Base-by-base conservation (phyloP, 148 eudicot species). In the Bassia scoparia region DNA sequence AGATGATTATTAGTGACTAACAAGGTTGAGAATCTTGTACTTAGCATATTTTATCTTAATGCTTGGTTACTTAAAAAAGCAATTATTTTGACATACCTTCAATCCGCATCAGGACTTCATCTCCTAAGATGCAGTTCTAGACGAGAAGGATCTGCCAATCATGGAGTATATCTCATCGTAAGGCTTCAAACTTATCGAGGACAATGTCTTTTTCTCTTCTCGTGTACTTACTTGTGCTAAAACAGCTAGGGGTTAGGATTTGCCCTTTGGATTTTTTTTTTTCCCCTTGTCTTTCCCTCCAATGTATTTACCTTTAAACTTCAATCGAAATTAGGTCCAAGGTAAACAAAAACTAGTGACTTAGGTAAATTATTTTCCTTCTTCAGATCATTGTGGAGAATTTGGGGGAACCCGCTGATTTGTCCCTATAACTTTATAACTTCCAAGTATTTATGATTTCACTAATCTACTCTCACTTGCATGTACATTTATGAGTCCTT, bases 1-100 rank as follows among this genome's bases (percentile, higher is more conserved):
- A 80, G 97, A 94, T 87, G 96, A 91, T n/a, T 76, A 94, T 94
- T 80, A 94, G 96, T 50, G 98, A 91, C 82, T 91, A n/a, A 88
- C 83, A 94, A 89, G 96, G 97, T 94, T 72, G 76, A 83, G 74
- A 67, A 38, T 61, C 7, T 53, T 38, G 33, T 26, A 68, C 24
- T 23, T 60, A 12, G 27, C 48, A 24, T 33, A 13, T 60, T 46
- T 15, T 38, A 5, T 9, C 29, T 59, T 49, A 23, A 56, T 38
- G 43, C 49, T 59, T 31, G 70, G 63, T 44, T 72, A 35, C 5
- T 63, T 74, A 46, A 7, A 4, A 8, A 41, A 8, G 8, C 8
- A 8, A 41, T 7, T 41, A 6, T 68, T 43, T 61, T 66, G 49
- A 67, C 30, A n/a, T 44, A 50, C 73, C 50, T 48, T 74, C 59